Conservation (phyloP, 2,329 filamentous ascomycete species). For the Orbilia ellipsospora region DNA sequence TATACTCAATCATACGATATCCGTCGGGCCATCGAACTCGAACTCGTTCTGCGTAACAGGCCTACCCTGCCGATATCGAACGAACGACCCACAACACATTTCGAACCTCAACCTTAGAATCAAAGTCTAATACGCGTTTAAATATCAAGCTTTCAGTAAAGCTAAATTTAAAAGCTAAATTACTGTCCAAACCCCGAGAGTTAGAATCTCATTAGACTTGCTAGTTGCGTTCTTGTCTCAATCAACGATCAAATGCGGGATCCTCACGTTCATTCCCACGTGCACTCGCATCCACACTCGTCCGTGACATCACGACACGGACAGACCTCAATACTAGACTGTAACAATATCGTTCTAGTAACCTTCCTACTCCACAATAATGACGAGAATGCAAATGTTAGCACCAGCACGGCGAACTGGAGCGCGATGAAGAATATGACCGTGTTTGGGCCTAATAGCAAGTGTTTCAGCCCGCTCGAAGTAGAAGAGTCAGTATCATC, state of each 20-base stretch:
- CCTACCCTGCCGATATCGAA: too few relatives aligned
- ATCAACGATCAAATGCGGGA: constrained; percentile 27
- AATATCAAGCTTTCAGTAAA: too few relatives aligned
- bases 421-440: constrained; percentile 48
- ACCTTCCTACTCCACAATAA: constrained; percentile 42
- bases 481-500: constrained; percentile 45
- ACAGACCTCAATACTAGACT: constrained; percentile 31
- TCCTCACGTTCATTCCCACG: constrained; percentile 31
- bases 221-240: too few relatives aligned
- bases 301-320: background rate
- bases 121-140: too few relatives aligned
- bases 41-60: too few relatives aligned
- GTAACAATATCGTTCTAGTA: constrained; percentile 45
- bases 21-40: too few relatives aligned
- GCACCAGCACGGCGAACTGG: constrained; percentile 49
- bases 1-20: too few relatives aligned
- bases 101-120: too few relatives aligned
- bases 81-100: too few relatives aligned
- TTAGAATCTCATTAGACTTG: too few relatives aligned
- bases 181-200: too few relatives aligned
- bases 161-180: too few relatives aligned
- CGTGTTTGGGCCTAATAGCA: constrained; percentile 50
- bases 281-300: constrained; percentile 23
- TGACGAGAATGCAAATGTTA: constrained; percentile 31
- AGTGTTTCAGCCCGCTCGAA: constrained; percentile 49